Percentiles rank a stretch among this genome's conserved stretches.
phyloP scores from a whole-genome alignment of 306 rosid species.

The Phaseolus lunatus region DNA sequence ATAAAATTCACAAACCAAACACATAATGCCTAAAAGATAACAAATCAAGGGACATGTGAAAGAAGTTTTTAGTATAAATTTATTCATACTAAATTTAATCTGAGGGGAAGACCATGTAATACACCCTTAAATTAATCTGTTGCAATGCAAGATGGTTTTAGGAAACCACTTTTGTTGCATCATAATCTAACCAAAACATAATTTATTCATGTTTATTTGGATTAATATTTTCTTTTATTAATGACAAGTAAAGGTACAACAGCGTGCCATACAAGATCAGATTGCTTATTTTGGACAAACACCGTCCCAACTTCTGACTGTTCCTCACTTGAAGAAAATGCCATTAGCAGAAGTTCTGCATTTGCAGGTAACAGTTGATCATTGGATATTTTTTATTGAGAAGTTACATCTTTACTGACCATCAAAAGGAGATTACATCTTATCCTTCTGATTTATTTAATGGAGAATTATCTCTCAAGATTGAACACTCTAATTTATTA shows the following conservation, averaged over 20 bases:
- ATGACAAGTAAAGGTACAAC: slow-evolving; percentile 76
- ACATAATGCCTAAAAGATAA: neutral
- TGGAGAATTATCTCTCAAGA: neutral
- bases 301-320: slow-evolving; percentile 90
- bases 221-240: slow-evolving; percentile 33
- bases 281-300: slow-evolving; percentile 99
- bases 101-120: neutral
- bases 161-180: slow-evolving; percentile 29
- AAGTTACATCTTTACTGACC: slow-evolving; percentile 34
- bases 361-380: slow-evolving; percentile 74
- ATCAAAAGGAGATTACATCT: slow-evolving; percentile 1
- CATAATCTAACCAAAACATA: neutral
- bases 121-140: neutral
- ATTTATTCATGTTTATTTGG: slow-evolving; percentile 22
- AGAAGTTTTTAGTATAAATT: neutral
- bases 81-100: neutral
- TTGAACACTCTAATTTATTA: neutral
- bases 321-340: slow-evolving; percentile 86
- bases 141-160: neutral
- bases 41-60: neutral
- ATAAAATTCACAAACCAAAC: neutral
- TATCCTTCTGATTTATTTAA: slow-evolving; percentile 21
- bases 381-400: slow-evolving; percentile 25
- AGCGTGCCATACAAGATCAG: slow-evolving; percentile 94
- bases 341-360: slow-evolving; percentile 90